Percentiles rank a stretch among this genome's conserved stretches.
Evolutionary conservation across 2,329 filamentous ascomycete species (phyloP).

Genomic region (Mollisiaceae sp.): DNA sequence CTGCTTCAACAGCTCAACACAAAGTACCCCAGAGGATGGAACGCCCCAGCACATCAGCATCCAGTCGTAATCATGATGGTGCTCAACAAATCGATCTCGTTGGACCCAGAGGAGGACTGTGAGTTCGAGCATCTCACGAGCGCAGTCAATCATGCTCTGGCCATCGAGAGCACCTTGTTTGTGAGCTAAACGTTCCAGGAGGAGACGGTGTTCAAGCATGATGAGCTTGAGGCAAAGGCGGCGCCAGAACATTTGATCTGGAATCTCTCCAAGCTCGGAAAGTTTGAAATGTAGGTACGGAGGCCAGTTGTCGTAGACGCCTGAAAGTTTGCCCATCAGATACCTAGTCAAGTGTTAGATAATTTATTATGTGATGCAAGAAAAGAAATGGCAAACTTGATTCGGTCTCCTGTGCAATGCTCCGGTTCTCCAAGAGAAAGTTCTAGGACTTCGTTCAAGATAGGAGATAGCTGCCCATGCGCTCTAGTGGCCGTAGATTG

Average conservation of each 20-base stretch:
- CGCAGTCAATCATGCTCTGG: slow-evolving; percentile 50
- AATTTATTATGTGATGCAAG: neutral
- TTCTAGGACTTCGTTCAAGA: slow-evolving; percentile 64
- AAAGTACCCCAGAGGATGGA: slow-evolving; percentile 55
- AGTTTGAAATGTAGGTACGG: slow-evolving; percentile 46
- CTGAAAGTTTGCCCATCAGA: slow-evolving; percentile 37
- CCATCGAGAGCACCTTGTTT: slow-evolving; percentile 49
- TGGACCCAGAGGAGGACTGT: slow-evolving; percentile 56
- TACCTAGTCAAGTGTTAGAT: slow-evolving; percentile 23
- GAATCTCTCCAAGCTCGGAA: slow-evolving; percentile 45
- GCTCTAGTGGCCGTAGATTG: slow-evolving; percentile 53
- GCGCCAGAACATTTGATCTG: slow-evolving; percentile 48
- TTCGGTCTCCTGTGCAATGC: slow-evolving; percentile 31
- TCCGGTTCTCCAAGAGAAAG: slow-evolving; percentile 48
- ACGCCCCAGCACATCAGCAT: slow-evolving; percentile 57
- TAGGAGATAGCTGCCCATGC: slow-evolving; percentile 52
- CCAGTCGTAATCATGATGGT: slow-evolving; percentile 55
- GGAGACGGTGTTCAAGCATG: slow-evolving; percentile 62
- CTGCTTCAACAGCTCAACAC: slow-evolving; percentile 54
- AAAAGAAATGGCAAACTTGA: slow-evolving; percentile 27
- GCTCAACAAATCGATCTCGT: slow-evolving; percentile 49
- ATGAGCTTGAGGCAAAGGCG: slow-evolving; percentile 53
- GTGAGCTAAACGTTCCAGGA: slow-evolving; percentile 61
- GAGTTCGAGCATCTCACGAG: slow-evolving; percentile 52
- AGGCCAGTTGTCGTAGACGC: slow-evolving; percentile 46